These are phyloP conservation scores for Stellera chamaejasme DNA, from an alignment of 345 rosid species.

Conservation along the genomic window DNA sequence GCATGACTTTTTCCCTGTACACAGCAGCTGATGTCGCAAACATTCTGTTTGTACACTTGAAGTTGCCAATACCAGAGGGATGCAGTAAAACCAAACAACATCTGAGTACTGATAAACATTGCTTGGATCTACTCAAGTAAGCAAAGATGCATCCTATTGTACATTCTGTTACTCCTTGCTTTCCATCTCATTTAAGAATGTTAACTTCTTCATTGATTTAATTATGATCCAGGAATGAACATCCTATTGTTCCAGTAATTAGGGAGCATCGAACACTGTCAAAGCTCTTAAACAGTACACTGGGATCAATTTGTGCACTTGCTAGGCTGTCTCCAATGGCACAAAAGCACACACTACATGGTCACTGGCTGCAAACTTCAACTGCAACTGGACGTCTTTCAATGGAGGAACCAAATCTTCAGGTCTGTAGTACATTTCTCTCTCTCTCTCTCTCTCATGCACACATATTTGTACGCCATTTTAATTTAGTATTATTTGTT, in stretches of 20 bases:
- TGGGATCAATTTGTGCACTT: conserved; percentile 82
- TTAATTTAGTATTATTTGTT: background rate
- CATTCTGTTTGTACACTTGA: conserved; percentile 71
- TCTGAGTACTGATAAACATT: conserved; percentile 89
- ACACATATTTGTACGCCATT: background rate
- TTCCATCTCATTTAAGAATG: background rate
- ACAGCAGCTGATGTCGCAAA: conserved; percentile 88
- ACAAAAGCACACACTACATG: conserved; percentile 72
- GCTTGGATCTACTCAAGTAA: conserved; percentile 80
- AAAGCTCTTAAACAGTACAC: conserved; percentile 75
- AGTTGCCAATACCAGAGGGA: conserved; percentile 66
- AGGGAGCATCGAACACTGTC: conserved; percentile 91
- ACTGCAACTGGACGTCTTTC: conserved; percentile 96
- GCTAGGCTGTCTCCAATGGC: conserved; percentile 60
- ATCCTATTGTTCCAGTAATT: conserved; percentile 80
- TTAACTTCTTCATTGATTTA: background rate
- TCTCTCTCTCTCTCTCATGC: background rate
- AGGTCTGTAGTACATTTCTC: conserved; percentile 37
- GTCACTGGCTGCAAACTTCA: conserved; percentile 96
- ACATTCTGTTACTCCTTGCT: background rate
- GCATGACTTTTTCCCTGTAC: conserved; percentile 70
- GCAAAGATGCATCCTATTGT: conserved; percentile 1
- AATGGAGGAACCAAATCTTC: conserved; percentile 99
- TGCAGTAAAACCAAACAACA: conserved; percentile 67
- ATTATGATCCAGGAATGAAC: conserved; percentile 64